Percentiles rank a stretch among this genome's conserved stretches.
phyloP scores from a whole-genome alignment of 2,329 filamentous ascomycete genomes.

The Trichoderma semiorbis region DNA sequence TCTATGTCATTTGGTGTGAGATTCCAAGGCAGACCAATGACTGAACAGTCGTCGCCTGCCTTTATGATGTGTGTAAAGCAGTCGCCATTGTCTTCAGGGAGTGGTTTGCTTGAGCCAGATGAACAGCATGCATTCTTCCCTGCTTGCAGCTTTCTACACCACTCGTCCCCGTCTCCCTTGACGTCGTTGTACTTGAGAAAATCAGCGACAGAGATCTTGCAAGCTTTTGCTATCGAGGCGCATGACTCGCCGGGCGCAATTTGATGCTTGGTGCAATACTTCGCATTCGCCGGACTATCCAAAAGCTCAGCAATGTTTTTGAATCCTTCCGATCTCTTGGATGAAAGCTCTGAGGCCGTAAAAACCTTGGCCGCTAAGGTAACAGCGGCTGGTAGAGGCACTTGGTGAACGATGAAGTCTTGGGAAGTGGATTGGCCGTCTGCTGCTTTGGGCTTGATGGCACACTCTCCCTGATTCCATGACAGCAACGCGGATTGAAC shows the following conservation, averaged over 20 bases:
- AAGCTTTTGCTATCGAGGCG: neutral
- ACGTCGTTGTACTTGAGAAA: slow-evolving; percentile 37
- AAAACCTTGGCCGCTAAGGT: neutral
- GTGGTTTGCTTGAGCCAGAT: slow-evolving; percentile 32
- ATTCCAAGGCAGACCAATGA: slow-evolving; percentile 26
- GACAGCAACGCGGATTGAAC: slow-evolving; percentile 9
- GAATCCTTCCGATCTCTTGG: no score
- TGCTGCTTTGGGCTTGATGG: neutral
- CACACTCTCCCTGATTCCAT: neutral
- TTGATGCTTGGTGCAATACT: neutral
- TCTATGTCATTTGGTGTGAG: slow-evolving; percentile 16
- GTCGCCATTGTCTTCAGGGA: slow-evolving; percentile 34
- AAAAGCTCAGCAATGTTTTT: neutral
- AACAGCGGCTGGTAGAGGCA: neutral
- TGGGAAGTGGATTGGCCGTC: neutral
- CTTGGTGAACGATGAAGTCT: neutral
- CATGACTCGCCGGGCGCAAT: neutral
- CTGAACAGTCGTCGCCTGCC: slow-evolving; percentile 32
- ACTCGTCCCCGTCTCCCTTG: slow-evolving; percentile 11
- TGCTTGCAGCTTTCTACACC: slow-evolving; percentile 33
- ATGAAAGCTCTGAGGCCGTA: no score
- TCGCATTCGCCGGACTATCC: neutral
- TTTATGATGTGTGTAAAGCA: slow-evolving; percentile 35
- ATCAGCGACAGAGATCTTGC: neutral
- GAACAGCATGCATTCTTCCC: slow-evolving; percentile 38